Conservation (phyloP, 345 rosid genomes). For the Eucalyptus coolabah region DNA sequence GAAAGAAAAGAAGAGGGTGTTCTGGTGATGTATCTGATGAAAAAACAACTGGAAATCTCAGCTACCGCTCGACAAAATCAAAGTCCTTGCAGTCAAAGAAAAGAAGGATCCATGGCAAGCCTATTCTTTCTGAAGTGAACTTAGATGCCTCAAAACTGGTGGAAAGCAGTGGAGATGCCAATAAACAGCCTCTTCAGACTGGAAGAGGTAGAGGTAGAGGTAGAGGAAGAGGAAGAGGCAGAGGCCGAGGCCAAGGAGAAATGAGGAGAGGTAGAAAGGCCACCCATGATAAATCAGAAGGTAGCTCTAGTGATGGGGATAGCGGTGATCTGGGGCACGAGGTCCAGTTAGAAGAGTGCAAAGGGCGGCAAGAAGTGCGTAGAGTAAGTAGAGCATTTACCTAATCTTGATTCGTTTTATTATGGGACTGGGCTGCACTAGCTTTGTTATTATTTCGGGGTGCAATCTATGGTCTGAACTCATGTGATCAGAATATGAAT, state of each 20-base stretch:
- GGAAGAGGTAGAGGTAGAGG: conserved; percentile 17
- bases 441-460: background rate
- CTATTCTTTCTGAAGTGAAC: conserved; percentile 3
- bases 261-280: conserved; percentile 14
- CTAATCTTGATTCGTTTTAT: background rate
- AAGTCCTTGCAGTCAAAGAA: conserved; percentile 17
- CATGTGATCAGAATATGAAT: background rate
- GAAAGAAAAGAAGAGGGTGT: conserved; percentile 17
- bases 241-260: background rate
- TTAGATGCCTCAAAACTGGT: background rate
- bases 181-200: conserved; percentile 6
- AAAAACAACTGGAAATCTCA: conserved; percentile 8
- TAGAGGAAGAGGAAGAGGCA: conserved; percentile 8
- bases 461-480: background rate
- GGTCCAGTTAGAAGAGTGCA: conserved; percentile 3
- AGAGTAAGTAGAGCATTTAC: conserved; percentile 34
- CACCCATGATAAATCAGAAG: conserved; percentile 26
- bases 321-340: conserved; percentile 12
- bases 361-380: conserved; percentile 26
- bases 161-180: background rate
- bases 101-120: conserved; percentile 4
- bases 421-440: background rate
- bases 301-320: conserved; percentile 23
- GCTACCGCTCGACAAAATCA: background rate
- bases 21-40: conserved; percentile 6